Percentiles rank a stretch among this genome's conserved stretches.
These are phyloP conservation scores for Amauroascus verrucosus DNA, from an alignment of 2,329 filamentous ascomycete genomes.

Conservation along the genomic window DNA sequence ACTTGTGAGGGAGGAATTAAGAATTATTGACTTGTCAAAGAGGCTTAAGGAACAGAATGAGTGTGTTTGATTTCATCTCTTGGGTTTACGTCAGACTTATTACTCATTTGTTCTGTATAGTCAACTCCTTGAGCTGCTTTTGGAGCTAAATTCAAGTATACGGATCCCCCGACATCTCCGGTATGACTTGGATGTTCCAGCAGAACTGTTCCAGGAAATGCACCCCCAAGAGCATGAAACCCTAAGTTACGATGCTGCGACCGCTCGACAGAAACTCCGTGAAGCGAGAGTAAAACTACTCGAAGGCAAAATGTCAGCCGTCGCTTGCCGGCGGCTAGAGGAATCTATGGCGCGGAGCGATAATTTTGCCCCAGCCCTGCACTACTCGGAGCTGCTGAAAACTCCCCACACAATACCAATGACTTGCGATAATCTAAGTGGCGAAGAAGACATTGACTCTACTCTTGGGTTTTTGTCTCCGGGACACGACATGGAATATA, in stretches of 20 bases:
- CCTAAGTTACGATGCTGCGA: conserved; percentile 23
- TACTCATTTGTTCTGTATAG: conserved; percentile 40
- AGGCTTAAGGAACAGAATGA: conserved; percentile 85
- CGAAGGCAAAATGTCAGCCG: conserved; percentile 27
- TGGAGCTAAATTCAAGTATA: conserved; percentile 77
- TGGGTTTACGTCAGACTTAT: conserved; percentile 9
- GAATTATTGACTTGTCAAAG: conserved; percentile 68
- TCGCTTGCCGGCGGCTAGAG: conserved; percentile 33
- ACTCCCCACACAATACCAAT: conserved; percentile 24
- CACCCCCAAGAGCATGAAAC: conserved; percentile 36
- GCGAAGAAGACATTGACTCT: conserved; percentile 22
- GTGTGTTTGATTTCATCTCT: conserved; percentile 44
- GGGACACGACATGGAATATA: conserved; percentile 36
- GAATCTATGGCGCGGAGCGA: conserved; percentile 29
- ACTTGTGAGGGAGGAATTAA: conserved; percentile 68
- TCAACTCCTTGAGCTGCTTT: conserved; percentile 74
- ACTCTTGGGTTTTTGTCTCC: conserved; percentile 37
- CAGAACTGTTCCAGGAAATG: conserved; percentile 32
- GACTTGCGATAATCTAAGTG: conserved; percentile 16
- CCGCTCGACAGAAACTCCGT: conserved; percentile 29
- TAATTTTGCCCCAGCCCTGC: conserved; percentile 30
- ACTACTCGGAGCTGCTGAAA: conserved; percentile 27
- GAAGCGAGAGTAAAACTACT: conserved; percentile 32
- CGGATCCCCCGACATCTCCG: conserved; percentile 67
- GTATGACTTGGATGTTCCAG: conserved; percentile 53